These are phyloP conservation scores for Annulohypoxylon bovei DNA, from an alignment of 495 filamentous ascomycete species.

Conservation along the genomic window DNA sequence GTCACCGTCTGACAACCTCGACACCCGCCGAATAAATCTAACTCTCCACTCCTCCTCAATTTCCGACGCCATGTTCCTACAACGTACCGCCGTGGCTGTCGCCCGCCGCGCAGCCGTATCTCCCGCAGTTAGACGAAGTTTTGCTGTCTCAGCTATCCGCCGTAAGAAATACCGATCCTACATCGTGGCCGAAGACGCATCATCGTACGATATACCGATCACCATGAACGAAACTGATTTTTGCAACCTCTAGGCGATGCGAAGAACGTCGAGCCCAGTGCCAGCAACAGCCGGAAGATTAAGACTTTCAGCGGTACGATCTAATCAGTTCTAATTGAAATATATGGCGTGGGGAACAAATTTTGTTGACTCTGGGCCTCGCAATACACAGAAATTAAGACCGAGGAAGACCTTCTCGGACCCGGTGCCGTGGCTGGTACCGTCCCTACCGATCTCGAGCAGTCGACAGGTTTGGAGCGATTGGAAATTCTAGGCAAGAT, in stretches of 20 bases:
- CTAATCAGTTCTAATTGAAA: slow-evolving; percentile 8
- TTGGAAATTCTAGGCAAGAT: slow-evolving; percentile 99
- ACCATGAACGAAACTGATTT: slow-evolving; percentile 37
- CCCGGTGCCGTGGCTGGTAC: slow-evolving; percentile 84
- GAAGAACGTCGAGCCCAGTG: slow-evolving; percentile 42
- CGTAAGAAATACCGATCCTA: slow-evolving; percentile 56
- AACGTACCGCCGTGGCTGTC: slow-evolving; percentile 78
- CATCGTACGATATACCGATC: slow-evolving; percentile 37
- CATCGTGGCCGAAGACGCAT: slow-evolving; percentile 10
- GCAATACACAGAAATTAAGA: slow-evolving; percentile 77
- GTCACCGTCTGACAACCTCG: slow-evolving; percentile 13
- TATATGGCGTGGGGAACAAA: slow-evolving; percentile 7
- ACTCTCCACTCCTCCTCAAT: slow-evolving; percentile 22
- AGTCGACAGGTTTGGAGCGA: slow-evolving; percentile 96
- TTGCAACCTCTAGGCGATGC: slow-evolving; percentile 38
- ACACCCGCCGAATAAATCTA: not conserved
- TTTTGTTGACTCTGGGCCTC: slow-evolving; percentile 34
- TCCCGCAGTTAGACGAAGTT: slow-evolving; percentile 66
- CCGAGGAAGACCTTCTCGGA: slow-evolving; percentile 79
- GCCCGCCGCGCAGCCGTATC: slow-evolving; percentile 74
- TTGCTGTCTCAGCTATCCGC: slow-evolving; percentile 66
- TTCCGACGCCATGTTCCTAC: slow-evolving; percentile 76
- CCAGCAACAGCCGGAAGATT: slow-evolving; percentile 35
- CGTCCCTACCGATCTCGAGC: slow-evolving; percentile 91
- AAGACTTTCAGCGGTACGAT: slow-evolving; percentile 44